A percentile compares a stretch with the other conserved stretches of the same genome.
These are phyloP conservation scores for Psilocybe subaeruginosa DNA, from an alignment of 768 basidiomycete genomes.

Conservation along the genomic window DNA sequence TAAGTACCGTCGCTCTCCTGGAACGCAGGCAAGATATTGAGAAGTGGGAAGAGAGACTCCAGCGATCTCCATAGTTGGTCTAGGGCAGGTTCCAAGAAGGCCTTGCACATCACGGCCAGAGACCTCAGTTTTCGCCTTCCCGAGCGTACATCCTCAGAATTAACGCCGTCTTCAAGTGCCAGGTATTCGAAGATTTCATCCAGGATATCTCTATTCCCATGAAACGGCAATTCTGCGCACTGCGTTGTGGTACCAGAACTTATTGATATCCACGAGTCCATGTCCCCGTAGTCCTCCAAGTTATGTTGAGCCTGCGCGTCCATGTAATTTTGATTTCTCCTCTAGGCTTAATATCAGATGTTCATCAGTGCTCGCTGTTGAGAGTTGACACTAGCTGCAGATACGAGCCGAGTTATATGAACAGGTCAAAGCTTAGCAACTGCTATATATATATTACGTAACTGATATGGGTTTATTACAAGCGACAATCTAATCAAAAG, in stretches of 20 bases:
- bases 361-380: slow-evolving; percentile 16
- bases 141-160: slow-evolving; percentile 14
- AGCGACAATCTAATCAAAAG: slow-evolving; percentile 62
- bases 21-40: slow-evolving; percentile 34
- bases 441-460: not conserved
- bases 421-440: too few relatives aligned
- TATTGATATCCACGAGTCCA: not conserved
- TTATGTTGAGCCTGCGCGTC: slow-evolving; percentile 8
- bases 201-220: slow-evolving; percentile 33
- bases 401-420: too few relatives aligned
- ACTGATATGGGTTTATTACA: not conserved
- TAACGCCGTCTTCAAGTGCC: slow-evolving; percentile 19
- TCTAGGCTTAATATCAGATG: slow-evolving; percentile 3
- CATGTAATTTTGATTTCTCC: slow-evolving; percentile 22
- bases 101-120: slow-evolving; percentile 31
- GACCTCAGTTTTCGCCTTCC: slow-evolving; percentile 22
- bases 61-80: slow-evolving; percentile 34
- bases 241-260: not conserved
- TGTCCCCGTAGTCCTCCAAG: not conserved
- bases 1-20: slow-evolving; percentile 29
- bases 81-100: slow-evolving; percentile 35
- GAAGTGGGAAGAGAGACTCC: slow-evolving; percentile 34
- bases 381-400: too few relatives aligned
- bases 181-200: slow-evolving; percentile 32
- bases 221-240: slow-evolving; percentile 17